Evolutionary conservation across 768 basidiomycete genomes (phyloP), one percentile per base, ranked within the genome.

Genomic region (Collybiopsis confluens): DNA sequence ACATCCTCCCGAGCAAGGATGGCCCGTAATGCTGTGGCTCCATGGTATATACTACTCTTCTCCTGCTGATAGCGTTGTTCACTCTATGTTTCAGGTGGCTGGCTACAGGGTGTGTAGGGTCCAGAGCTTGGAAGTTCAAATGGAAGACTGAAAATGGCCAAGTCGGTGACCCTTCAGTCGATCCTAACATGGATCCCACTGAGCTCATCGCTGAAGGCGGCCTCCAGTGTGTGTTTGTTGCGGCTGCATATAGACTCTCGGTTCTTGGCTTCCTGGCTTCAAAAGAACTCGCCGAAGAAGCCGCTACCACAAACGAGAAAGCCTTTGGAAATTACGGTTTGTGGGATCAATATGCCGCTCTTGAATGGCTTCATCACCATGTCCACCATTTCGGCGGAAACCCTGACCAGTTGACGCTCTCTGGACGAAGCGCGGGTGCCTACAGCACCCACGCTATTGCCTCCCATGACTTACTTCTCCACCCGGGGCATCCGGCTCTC

Each of bases 11-110:
- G 54, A 27, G 37, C n/a, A 48, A 30, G 54, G 54, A 26, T 55
- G 54, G 54, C 54, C 54, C 4, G 54, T 55, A 16, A 48, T 55
- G 54, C 18, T 55, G 10, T 55, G 54, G 54, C 49, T 55, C 27
- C 54, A 55, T 36, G 54, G 54, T 48, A 48, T 48, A 24, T 35
- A 16, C 23, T 28, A 15, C 24, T 40, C 13, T 13, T 26, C 24
- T 2, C 23, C 36, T 9, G 36, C 10, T 4, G 16, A 27, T 15
- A 24, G 20, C n/a, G 6, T 11, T 16, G 4, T 8, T 13, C 7
- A 15, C 9, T 26, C 30, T 2, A 20, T 18, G n/a, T n/a, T n/a
- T n/a, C n/a, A 48, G 47, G 47, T 16, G 54, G 54, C 24, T 55
- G 54, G 54, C 37, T 55, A 10, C 54, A n/a, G n/a, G n/a, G n/a